A percentile compares a stretch with the other conserved stretches of the same genome.
These are phyloP conservation scores for Salix arbutifolia DNA, from an alignment of 345 rosid genomes.

Conservation along the genomic window DNA sequence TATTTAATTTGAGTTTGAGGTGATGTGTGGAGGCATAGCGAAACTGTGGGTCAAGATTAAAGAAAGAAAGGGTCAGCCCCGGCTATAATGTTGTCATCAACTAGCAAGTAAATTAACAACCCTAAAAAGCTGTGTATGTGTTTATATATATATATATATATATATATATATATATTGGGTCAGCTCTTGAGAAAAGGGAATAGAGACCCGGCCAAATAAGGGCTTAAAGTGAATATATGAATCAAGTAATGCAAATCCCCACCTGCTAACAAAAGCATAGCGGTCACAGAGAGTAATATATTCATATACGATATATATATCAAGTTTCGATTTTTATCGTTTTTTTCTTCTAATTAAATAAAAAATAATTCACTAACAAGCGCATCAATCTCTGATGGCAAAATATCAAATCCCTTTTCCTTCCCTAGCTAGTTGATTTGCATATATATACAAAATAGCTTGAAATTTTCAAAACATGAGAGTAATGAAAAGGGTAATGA, in stretches of 20 bases:
- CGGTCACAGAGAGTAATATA: too few relatives aligned
- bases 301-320: too few relatives aligned
- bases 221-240: not conserved
- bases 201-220: not conserved
- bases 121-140: not conserved
- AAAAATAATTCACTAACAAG: too few relatives aligned
- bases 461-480: too few relatives aligned
- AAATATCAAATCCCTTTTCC: too few relatives aligned
- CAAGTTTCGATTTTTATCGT: too few relatives aligned
- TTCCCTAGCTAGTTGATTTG: too few relatives aligned
- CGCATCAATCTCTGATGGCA: too few relatives aligned
- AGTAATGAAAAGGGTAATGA: not conserved
- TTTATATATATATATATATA: too few relatives aligned
- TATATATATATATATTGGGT: too few relatives aligned
- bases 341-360: too few relatives aligned
- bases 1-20: not conserved
- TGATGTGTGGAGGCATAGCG: not conserved
- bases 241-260: not conserved
- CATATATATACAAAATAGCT: too few relatives aligned
- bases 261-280: not conserved
- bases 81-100: not conserved
- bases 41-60: conserved; percentile 1
- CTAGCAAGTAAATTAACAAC: not conserved
- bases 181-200: not conserved
- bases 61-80: not conserved